Percentiles rank a stretch among this genome's conserved stretches.
Evolutionary conservation across 2,329 filamentous ascomycete genomes (phyloP).

Genomic region (Ceratocystis alfenasii): DNA sequence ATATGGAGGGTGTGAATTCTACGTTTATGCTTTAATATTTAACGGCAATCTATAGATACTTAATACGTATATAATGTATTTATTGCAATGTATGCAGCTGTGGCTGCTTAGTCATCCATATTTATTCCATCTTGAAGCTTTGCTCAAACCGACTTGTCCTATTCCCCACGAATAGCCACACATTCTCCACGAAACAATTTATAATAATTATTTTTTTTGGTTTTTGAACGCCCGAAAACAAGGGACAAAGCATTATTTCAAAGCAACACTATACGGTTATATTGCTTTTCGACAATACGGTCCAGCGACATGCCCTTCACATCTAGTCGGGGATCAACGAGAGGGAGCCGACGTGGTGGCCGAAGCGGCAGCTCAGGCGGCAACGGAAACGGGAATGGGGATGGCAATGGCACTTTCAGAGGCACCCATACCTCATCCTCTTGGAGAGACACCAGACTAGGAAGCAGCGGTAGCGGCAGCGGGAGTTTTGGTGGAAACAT

Average conservation of each 20-base stretch:
- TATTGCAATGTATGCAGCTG: not conserved
- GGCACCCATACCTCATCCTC: not conserved
- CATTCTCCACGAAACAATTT: not conserved
- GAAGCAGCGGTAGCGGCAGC: constrained; percentile 7
- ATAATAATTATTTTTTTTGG: not conserved
- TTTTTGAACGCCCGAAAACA: too few species aligned
- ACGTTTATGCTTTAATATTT: not conserved
- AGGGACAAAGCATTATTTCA: too few species aligned
- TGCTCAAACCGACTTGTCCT: not conserved
- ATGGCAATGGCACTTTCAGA: not conserved
- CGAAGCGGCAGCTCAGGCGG: not conserved
- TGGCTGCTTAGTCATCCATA: constrained; percentile 1
- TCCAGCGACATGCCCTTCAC: constrained; percentile 1
- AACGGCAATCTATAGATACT: not conserved
- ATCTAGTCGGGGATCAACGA: not conserved
- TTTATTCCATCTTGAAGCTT: not conserved
- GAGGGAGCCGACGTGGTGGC: constrained; percentile 5
- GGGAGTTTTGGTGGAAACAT: too few species aligned
- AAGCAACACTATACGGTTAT: not conserved
- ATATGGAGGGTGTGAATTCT: not conserved
- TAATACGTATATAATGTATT: too few species aligned
- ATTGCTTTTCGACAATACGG: not conserved
- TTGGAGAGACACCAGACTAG: constrained; percentile 12
- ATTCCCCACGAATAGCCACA: not conserved
- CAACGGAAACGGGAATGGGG: not conserved